Conservation (phyloP, 73 alveolate species). For the Tetrahymena malaccensis region DNA sequence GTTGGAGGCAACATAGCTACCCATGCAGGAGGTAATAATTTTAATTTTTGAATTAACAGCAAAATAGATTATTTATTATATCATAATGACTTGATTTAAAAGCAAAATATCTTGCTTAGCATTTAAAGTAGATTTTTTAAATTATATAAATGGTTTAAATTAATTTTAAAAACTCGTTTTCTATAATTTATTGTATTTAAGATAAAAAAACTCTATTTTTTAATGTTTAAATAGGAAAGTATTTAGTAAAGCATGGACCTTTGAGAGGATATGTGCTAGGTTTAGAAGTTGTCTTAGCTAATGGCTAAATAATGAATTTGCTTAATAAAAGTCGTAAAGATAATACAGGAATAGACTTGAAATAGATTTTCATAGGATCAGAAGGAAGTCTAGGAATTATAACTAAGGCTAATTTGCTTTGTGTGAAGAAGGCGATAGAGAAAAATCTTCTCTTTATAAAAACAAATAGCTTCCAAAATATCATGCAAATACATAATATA, state of each 20-base stretch:
- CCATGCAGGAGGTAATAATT: constrained; percentile 76
- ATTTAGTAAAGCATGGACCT: constrained; percentile 67
- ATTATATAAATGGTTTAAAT: too few relatives aligned
- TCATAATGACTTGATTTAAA: too few relatives aligned
- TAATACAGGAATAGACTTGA: constrained; percentile 76
- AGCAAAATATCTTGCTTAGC: too few relatives aligned
- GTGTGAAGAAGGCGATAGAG: constrained; percentile 55
- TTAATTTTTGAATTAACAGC: too few relatives aligned
- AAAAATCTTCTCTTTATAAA: constrained; percentile 9
- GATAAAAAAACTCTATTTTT: too few relatives aligned
- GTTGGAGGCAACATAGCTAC: constrained; percentile 89
- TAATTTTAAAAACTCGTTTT: too few relatives aligned
- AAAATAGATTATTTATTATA: too few relatives aligned
- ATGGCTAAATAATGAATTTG: constrained; percentile 56
- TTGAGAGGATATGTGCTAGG: constrained; percentile 73
- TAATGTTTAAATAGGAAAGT: not conserved
- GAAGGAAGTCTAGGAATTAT: constrained; percentile 88
- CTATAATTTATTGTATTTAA: too few relatives aligned
- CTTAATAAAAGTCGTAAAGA: constrained; percentile 65
- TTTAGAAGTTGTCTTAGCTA: constrained; percentile 62
- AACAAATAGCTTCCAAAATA: not conserved
- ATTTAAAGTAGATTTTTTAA: too few relatives aligned
- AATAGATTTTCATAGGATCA: constrained; percentile 80
- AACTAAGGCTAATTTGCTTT: constrained; percentile 66
- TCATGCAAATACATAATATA: not conserved